A percentile compares a stretch with the other conserved stretches of the same genome.
Conservation (phyloP, 805 yeast genomes). For the Candida chilensis region DNA sequence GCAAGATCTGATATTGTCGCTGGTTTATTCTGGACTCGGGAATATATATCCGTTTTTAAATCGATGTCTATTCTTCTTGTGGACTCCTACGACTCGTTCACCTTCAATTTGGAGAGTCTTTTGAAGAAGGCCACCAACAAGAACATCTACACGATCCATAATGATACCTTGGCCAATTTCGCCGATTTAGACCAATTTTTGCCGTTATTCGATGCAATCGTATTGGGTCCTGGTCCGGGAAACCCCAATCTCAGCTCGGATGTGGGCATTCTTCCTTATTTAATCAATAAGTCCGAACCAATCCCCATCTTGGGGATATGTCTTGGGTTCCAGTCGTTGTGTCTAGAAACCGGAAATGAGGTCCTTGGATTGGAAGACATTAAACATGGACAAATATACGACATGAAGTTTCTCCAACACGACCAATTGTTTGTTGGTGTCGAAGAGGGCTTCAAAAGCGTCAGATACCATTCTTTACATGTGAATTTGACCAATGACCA, state of each 20-base stretch:
- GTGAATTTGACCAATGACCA: conserved; percentile 25
- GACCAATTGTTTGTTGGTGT: conserved; percentile 30
- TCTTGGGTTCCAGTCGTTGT: conserved; percentile 83
- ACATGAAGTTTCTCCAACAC: conserved; percentile 17
- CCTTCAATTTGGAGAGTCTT: conserved; percentile 67
- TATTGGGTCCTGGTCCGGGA: conserved; percentile 98
- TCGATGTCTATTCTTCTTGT: conserved; percentile 55
- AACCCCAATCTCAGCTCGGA: conserved; percentile 58
- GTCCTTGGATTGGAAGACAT: conserved; percentile 47
- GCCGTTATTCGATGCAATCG: conserved; percentile 57
- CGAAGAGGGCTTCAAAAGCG: conserved; percentile 47
- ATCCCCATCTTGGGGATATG: conserved; percentile 87
- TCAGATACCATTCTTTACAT: conserved; percentile 83
- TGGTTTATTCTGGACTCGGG: too few relatives aligned
- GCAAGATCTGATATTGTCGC: too few relatives aligned
- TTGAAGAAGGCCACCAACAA: conserved; percentile 42
- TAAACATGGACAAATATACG: conserved; percentile 80
- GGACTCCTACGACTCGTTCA: conserved; percentile 94
- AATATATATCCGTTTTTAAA: too few relatives aligned
- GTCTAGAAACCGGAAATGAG: conserved; percentile 48
- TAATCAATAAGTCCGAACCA: conserved; percentile 15
- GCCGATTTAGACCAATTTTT: conserved; percentile 30
- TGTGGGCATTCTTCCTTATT: conserved; percentile 69
- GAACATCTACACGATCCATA: conserved; percentile 49
- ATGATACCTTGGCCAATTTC: conserved; percentile 40